A percentile compares a stretch with the other conserved stretches of the same genome.
Conservation (phyloP, 2,329 filamentous ascomycete genomes). For the Ophiostoma piceae region DNA sequence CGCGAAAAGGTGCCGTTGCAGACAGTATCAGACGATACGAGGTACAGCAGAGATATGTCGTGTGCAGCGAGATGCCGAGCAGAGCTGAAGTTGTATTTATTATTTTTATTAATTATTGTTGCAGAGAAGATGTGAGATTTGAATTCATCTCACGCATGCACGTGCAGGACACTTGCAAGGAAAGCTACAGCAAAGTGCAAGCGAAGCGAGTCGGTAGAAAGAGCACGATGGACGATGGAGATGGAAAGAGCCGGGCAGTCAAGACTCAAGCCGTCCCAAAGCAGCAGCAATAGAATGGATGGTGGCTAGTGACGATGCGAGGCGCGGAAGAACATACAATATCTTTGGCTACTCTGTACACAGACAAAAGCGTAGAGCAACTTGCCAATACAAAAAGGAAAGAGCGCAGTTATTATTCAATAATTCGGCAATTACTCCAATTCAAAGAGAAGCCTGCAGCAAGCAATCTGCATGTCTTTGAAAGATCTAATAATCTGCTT, state of each 20-base stretch:
- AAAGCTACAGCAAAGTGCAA: too few relatives aligned
- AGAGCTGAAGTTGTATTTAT: neutral
- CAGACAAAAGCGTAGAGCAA: too few relatives aligned
- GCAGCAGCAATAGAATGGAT: neutral
- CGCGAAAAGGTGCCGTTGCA: neutral
- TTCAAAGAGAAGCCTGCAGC: neutral
- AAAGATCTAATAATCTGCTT: neutral
- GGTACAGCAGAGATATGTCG: neutral
- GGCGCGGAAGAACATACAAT: too few relatives aligned
- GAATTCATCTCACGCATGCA: too few relatives aligned
- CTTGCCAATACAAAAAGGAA: neutral
- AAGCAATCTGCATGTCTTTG: neutral
- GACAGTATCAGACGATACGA: conserved; percentile 7
- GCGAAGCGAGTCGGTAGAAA: too few relatives aligned
- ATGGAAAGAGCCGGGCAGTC: neutral
- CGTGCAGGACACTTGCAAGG: too few relatives aligned
- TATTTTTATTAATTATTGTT: too few relatives aligned
- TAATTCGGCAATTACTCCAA: too few relatives aligned
- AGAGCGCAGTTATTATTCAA: neutral
- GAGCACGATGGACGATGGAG: too few relatives aligned
- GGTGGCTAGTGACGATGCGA: too few relatives aligned
- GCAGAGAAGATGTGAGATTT: too few relatives aligned
- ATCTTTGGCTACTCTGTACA: too few relatives aligned
- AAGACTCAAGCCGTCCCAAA: neutral
- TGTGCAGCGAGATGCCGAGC: neutral